phyloP scores from a whole-genome alignment of 2,329 filamentous ascomycete genomes.

The Colletotrichum ledebouriae region DNA sequence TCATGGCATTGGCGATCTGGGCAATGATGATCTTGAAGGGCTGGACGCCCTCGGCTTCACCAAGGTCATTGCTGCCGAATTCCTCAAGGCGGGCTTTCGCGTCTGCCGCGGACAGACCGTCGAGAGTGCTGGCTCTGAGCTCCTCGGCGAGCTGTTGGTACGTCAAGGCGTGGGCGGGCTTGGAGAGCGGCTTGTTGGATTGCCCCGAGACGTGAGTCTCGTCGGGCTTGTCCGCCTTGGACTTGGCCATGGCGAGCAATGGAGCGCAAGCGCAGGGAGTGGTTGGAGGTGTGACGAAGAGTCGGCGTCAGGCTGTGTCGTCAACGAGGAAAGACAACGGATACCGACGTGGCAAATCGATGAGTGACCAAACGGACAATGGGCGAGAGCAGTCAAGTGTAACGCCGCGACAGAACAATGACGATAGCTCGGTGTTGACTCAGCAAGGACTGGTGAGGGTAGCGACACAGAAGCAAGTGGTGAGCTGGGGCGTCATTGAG shows the following conservation, averaged over 20 bases:
- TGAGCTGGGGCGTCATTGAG: constrained; percentile 11
- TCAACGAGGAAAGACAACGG: background rate
- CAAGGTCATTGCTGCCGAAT: constrained; percentile 71
- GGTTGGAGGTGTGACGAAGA: too few relatives aligned
- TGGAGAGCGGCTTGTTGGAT: constrained; percentile 60
- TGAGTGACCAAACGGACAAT: too few relatives aligned
- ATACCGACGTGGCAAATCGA: too few relatives aligned
- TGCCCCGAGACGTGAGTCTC: constrained; percentile 52
- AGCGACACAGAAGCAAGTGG: constrained; percentile 14
- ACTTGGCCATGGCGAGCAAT: constrained; percentile 13
- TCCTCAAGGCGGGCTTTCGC: constrained; percentile 65
- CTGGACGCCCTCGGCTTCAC: constrained; percentile 67
- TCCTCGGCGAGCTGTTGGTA: constrained; percentile 63
- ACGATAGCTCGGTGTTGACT: background rate
- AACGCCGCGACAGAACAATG: background rate
- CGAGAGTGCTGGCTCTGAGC: constrained; percentile 63
- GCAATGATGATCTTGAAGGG: constrained; percentile 70
- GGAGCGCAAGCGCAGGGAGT: background rate
- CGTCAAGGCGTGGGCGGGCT: constrained; percentile 69
- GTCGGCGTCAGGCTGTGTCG: too few relatives aligned
- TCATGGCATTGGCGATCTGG: constrained; percentile 77
- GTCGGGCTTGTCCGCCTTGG: constrained; percentile 27
- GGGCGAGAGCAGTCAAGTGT: too few relatives aligned
- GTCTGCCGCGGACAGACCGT: constrained; percentile 67
- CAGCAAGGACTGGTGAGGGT: constrained; percentile 28